Conservation (phyloP, 1,284 basidiomycete species). For the Moesziomyces antarcticus region DNA sequence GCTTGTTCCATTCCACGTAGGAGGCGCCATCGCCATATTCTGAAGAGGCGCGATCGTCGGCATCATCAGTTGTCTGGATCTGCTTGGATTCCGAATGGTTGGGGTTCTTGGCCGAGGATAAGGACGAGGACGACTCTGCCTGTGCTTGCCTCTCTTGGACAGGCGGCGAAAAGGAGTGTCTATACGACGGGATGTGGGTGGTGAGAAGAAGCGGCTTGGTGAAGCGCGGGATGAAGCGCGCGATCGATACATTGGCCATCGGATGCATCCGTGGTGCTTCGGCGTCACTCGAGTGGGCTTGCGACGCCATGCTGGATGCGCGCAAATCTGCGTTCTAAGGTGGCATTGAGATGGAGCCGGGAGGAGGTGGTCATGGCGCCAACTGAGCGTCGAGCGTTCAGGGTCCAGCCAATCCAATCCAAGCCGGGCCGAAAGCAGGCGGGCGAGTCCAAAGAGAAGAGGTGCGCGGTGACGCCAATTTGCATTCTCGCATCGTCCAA, state of each 20-base stretch:
- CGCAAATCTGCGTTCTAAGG: too few species aligned
- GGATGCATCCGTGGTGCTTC: too few species aligned
- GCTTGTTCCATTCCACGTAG: slow-evolving; percentile 37
- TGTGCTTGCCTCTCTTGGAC: not conserved
- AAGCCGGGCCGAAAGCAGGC: too few species aligned
- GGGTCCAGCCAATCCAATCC: too few species aligned
- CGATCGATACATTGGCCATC: slow-evolving; percentile 32
- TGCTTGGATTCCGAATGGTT: not conserved
- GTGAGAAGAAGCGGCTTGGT: slow-evolving; percentile 32
- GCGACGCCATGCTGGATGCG: too few species aligned
- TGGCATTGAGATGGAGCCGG: too few species aligned
- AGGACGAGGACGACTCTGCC: not conserved
- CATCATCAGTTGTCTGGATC: not conserved
- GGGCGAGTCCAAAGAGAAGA: too few species aligned
- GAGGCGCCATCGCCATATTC: slow-evolving; percentile 10
- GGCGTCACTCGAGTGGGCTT: too few species aligned
- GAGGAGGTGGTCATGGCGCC: too few species aligned
- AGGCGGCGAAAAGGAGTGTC: slow-evolving; percentile 38
- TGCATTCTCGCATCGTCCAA: too few species aligned
- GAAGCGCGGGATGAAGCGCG: slow-evolving; percentile 36
- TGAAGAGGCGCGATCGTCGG: not conserved
- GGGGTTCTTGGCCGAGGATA: not conserved
- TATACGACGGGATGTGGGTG: slow-evolving; percentile 32
- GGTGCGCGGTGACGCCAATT: too few species aligned
- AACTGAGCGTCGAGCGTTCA: too few species aligned